Evolutionary conservation across 1,284 basidiomycete genomes (phyloP).

Genomic region (Megacollybia platyphylla): DNA sequence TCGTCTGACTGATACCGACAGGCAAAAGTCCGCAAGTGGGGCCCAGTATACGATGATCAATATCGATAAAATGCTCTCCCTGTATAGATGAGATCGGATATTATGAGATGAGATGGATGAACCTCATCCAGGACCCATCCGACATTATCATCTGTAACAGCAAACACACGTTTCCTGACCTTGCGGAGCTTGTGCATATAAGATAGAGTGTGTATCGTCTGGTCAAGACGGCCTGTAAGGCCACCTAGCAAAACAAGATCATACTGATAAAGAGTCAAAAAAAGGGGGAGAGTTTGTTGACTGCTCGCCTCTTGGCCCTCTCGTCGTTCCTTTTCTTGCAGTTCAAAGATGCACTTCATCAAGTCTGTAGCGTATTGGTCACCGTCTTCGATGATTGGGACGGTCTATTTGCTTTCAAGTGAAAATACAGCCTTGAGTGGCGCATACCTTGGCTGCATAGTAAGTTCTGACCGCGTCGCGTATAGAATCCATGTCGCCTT

Average conservation of each 20-base stretch:
- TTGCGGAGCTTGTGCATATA: constrained; percentile 74
- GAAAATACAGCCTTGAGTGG: constrained; percentile 1
- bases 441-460: constrained; percentile 45
- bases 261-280: constrained; percentile 25
- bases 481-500: constrained; percentile 89
- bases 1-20: constrained; percentile 67
- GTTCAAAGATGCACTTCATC: constrained; percentile 75
- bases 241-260: constrained; percentile 81
- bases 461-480: constrained; percentile 60
- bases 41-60: constrained; percentile 68
- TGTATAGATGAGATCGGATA: constrained; percentile 16
- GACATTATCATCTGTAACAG: constrained; percentile 77
- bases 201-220: constrained; percentile 86
- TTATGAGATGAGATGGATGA: constrained; percentile 12
- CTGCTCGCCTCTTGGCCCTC: constrained; percentile 14
- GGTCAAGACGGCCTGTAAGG: constrained; percentile 83
- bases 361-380: constrained; percentile 87
- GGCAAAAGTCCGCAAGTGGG: constrained; percentile 90
- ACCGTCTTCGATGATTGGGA: constrained; percentile 52
- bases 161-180: constrained; percentile 51
- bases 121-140: constrained; percentile 83
- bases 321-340: constrained; percentile 40
- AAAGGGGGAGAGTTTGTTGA: background rate
- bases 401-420: constrained; percentile 27
- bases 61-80: constrained; percentile 70